Conservation (phyloP, 192 early-diverging fungal species). For the Chytriomyces confervae region DNA sequence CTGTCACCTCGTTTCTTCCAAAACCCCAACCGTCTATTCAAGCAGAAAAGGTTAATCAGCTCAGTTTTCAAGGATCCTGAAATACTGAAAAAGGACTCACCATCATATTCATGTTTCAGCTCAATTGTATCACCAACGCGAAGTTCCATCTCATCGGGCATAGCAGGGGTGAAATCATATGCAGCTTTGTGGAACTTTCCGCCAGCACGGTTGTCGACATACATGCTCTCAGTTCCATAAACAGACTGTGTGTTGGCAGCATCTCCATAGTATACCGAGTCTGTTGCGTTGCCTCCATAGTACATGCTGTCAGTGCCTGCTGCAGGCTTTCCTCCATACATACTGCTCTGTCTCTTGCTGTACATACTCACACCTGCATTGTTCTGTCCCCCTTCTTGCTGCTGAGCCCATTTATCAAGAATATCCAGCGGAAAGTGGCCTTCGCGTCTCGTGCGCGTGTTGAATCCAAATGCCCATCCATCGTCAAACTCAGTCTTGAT, state of each 20-base stretch:
- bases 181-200: no score
- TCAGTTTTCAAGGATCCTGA: conserved; percentile 21
- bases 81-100: no score
- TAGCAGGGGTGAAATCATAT: not conserved
- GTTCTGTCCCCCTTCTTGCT: not conserved
- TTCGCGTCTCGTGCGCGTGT: conserved; percentile 37
- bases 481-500: conserved; percentile 34
- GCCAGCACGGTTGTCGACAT: not conserved
- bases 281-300: not conserved
- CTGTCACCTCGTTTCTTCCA: conserved; percentile 20
- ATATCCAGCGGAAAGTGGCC: conserved; percentile 41
- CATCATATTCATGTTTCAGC: conserved; percentile 3
- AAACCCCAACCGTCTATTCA: not conserved
- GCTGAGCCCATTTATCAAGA: conserved; percentile 7
- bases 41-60: no score
- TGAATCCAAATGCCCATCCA: conserved; percentile 45
- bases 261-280: not conserved
- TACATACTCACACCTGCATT: not conserved
- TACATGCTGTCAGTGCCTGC: not conserved
- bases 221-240: not conserved
- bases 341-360: not conserved
- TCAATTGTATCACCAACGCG: conserved; percentile 1
- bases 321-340: not conserved
- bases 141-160: conserved; percentile 25
- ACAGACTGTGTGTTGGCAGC: not conserved